phyloP scores from a whole-genome alignment of 2,329 filamentous ascomycete genomes.

The Claviceps pazoutovae region DNA sequence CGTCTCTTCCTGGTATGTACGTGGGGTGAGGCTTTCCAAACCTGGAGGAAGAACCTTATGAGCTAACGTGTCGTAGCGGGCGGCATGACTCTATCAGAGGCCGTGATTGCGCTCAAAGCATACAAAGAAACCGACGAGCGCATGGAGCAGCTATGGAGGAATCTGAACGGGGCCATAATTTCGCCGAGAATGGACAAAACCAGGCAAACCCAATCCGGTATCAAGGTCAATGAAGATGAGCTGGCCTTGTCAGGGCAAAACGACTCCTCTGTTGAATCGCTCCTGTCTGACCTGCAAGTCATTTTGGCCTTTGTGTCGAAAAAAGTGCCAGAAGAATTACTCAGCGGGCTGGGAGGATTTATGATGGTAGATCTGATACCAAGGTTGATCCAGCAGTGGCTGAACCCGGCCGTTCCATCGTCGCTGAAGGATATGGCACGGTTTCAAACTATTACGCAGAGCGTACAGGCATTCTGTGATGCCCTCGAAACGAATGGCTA shows the following conservation, averaged over 20 bases:
- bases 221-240: slow-evolving; percentile 28
- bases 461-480: slow-evolving; percentile 49
- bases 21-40: too few species aligned
- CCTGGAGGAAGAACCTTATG: neutral
- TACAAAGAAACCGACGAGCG: slow-evolving; percentile 48
- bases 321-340: slow-evolving; percentile 38
- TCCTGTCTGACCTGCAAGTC: slow-evolving; percentile 40
- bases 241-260: slow-evolving; percentile 29
- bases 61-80: slow-evolving; percentile 24
- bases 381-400: slow-evolving; percentile 57
- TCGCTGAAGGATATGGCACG: slow-evolving; percentile 54
- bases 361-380: slow-evolving; percentile 58
- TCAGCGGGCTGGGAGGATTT: slow-evolving; percentile 47
- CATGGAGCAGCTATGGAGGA: slow-evolving; percentile 46
- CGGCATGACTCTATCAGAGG: slow-evolving; percentile 38
- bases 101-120: slow-evolving; percentile 40
- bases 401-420: slow-evolving; percentile 62
- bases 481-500: slow-evolving; percentile 50
- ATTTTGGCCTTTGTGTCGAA: slow-evolving; percentile 38
- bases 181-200: slow-evolving; percentile 40
- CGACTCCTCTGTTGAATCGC: slow-evolving; percentile 31
- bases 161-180: slow-evolving; percentile 47
- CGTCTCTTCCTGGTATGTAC: slow-evolving; percentile 33
- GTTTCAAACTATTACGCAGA: slow-evolving; percentile 58
- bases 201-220: slow-evolving; percentile 19